Evolutionary conservation across 164 flowering plant genomes (phyloP), one percentile per base, ranked within the genome.

Genomic region (Nymphaea thermarum): DNA sequence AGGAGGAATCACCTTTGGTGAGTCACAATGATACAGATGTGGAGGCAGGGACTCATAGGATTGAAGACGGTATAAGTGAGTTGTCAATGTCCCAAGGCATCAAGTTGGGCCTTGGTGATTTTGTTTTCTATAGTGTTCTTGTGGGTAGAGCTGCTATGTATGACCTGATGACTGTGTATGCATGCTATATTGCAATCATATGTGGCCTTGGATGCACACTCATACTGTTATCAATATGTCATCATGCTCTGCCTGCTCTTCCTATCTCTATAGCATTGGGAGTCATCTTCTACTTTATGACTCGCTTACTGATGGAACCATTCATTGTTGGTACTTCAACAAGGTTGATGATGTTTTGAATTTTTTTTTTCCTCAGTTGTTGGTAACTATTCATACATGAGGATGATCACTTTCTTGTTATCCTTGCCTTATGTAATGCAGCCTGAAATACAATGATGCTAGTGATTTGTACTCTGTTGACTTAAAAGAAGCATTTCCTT

Each of bases 71-170:
- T 17, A 17, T 62, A 10, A 10, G 11, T 17, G 65, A 42, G n/a
- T 44, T 62, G 47, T 62, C 16, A n/a, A 42, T 47, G 59, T 72
- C 64, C 4, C 44, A 74, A 75, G 98, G 98, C 42, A 87, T 91
- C 67, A 91, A 81, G 74, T 87, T 93, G 64, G 98, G 98, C 44
- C 87, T 93, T 16, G 98, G 98, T 42, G 98, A 93, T 71, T 93
- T 93, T 71, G 77, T 93, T 5, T 91, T 93, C 76, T 93, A 91
- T 71, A 86, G 97, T 73, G 97, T 91, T 68, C 87, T 93, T 64
- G 98, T 93, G 69, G 98, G 97, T 55, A 87, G 98, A 75, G 98
- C 98, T 71, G 93, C 98, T 66, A 85, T 91, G 97, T 93, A 89
- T 81, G 98, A 93, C 84, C 81, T 93, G 41, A 87, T 89, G 95